These are phyloP conservation scores for Hanseniaspora valbyensis DNA, from an alignment of 805 yeast genomes.

Conservation along the genomic window DNA sequence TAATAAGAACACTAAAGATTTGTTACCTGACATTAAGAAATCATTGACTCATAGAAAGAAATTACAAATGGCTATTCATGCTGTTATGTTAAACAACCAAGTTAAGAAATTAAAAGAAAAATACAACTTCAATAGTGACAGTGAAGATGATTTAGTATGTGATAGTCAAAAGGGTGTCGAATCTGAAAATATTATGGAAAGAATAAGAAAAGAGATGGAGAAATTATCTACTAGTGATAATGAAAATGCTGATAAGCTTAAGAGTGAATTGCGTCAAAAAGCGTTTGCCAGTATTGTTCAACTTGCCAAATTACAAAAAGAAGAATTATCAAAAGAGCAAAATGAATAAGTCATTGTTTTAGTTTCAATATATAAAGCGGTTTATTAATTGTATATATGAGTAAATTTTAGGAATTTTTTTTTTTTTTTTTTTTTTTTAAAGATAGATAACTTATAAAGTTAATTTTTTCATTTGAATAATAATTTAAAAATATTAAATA, in stretches of 20 bases:
- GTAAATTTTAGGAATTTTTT: too few species aligned
- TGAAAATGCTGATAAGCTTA: constrained; percentile 20
- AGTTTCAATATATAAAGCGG: too few species aligned
- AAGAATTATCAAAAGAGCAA: constrained; percentile 26
- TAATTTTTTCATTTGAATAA: too few species aligned
- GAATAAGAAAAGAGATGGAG: constrained; percentile 5
- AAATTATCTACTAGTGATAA: background rate
- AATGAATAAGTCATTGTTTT: too few species aligned
- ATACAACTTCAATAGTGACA: constrained; percentile 34
- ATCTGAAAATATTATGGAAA: constrained; percentile 11
- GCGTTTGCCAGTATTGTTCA: constrained; percentile 61
- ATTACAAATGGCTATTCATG: constrained; percentile 74
- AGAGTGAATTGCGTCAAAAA: constrained; percentile 37
- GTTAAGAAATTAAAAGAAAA: constrained; percentile 57
- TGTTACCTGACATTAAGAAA: constrained; percentile 68
- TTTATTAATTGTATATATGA: too few species aligned
- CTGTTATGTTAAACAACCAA: constrained; percentile 70
- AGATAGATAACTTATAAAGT: too few species aligned
- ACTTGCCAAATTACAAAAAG: constrained; percentile 55
- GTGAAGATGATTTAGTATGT: constrained; percentile 36
- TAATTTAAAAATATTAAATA: too few species aligned
- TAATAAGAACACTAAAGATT: constrained; percentile 38
- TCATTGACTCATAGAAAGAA: constrained; percentile 76
- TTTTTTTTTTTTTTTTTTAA: too few species aligned
- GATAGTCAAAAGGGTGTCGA: constrained; percentile 26